A percentile compares a stretch with the other conserved stretches of the same genome.
These are phyloP conservation scores for Fusarium mexicanum DNA, from an alignment of 2,329 filamentous ascomycete genomes.

Conservation along the genomic window DNA sequence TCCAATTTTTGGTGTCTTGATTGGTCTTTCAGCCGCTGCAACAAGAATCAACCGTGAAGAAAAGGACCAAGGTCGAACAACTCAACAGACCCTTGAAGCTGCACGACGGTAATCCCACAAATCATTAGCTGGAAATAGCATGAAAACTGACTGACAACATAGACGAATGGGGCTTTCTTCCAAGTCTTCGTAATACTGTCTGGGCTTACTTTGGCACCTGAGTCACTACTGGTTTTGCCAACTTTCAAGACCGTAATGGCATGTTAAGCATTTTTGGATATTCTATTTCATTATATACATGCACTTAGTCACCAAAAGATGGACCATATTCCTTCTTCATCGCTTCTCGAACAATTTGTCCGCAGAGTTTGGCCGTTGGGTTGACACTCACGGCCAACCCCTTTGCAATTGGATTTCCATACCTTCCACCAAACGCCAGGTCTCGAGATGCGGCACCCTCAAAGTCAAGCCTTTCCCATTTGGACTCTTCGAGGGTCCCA, in stretches of 20 bases:
- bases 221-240: not conserved
- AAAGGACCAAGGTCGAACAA: constrained; percentile 65
- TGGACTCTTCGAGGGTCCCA: constrained; percentile 53
- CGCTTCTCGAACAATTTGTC: constrained; percentile 73
- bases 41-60: constrained; percentile 69
- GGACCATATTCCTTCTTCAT: constrained; percentile 74
- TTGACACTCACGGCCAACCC: constrained; percentile 72
- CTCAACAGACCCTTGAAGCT: constrained; percentile 59
- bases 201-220: not conserved
- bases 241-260: not conserved
- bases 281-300: constrained; percentile 11
- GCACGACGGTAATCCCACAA: constrained; percentile 51
- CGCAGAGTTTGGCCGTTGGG: constrained; percentile 75
- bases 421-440: constrained; percentile 71
- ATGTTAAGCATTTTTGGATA: not conserved
- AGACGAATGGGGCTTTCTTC: constrained; percentile 47
- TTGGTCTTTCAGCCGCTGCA: constrained; percentile 64
- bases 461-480: constrained; percentile 65
- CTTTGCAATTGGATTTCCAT: constrained; percentile 73
- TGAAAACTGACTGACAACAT: constrained; percentile 6
- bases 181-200: constrained; percentile 31
- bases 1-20: constrained; percentile 66
- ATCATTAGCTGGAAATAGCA: not conserved
- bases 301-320: constrained; percentile 52
- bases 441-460: constrained; percentile 71